Evolutionary conservation across 2,329 filamentous ascomycete genomes (phyloP), one percentile per base, ranked within the genome.

Genomic region (Penicillium expansum): DNA sequence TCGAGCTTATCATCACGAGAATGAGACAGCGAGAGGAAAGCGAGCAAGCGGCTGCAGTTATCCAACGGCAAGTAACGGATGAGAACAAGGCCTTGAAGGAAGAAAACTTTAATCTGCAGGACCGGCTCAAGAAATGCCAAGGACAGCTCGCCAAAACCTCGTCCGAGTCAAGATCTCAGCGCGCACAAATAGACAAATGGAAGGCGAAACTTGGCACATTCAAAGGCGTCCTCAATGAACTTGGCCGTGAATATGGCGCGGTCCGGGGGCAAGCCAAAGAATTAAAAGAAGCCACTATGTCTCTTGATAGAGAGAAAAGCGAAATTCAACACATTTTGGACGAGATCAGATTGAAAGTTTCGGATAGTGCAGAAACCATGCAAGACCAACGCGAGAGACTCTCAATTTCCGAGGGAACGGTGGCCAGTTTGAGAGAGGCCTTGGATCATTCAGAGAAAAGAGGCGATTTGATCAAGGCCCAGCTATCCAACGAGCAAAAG

Each of bases 11-110:
- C 2, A 73, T 75, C 20, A 56, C 52, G 20, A 71, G 59, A 44
- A 61, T 76, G 22, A 74, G 62, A 41, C 63, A 67, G 47, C 67
- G 74, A 6, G 74, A 75, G 53, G 69, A 75, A 43, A 66, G 64
- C 33, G 72, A 74, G 52, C 56, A 60, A 14, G 60, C 58, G 2
- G 60, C 62, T 13, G 52, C 60, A 1, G 57, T 54, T 9, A 16
- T 70, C 11, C 67, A 60, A 45, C 61, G 66, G 30, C 66, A 69
- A 32, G 51, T 75, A 56, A 65, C 74, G 35, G 50, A 41, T 3
- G 58, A 69, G 32, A 64, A 74, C 6, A 37, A 30, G 13, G 48
- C 58, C 3, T 51, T 72, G 33, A 63, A 56, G n/a, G 53, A 67
- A 6, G 68, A 72, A 30, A 76, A 74, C 27, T 51, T 67, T 42